Evolutionary conservation across 176 grass and related monocot genomes (phyloP), one percentile per base, ranked within the genome.

Genomic region (Tillandsia fasciculata): DNA sequence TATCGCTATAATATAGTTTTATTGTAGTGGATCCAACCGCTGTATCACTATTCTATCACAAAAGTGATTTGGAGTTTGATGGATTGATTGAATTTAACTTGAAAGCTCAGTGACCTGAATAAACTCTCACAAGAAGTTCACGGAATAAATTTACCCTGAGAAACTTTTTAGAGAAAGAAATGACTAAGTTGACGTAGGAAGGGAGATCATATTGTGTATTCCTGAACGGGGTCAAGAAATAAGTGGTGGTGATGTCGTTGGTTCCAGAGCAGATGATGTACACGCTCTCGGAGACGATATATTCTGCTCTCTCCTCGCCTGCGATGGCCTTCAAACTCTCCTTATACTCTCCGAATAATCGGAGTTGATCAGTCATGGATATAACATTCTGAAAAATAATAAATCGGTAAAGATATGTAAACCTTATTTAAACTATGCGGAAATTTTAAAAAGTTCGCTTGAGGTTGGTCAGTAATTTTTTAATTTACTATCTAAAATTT

Each of bases 241-340:
- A 94, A 29, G 90, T 93, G 64, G 86, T 91, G 6, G 88, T 86
- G 10, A 96, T 72, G 70, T 96, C 92, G 73, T 96, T 83, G 66
- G 82, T 91, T 48, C 88, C 88, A 1, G 88, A 78, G 15, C 68
- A 68, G 9, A 85, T 48, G 8, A 70, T 18, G 23, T 58, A 85
- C 29, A 85, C 1, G 63, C 67, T 75, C 4, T 72, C 9, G 0
- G 66, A 27, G 20, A 76, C 51, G 26, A 80, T 71, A 9, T 52
- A 48, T 26, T 59, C 48, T 0, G 72, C 77, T 74, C 57, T 67
- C 23, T 63, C 42, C 26, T 66, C 72, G 1, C 83, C 83, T 10
- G 78, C 20, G 48, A 85, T 80, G 52, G 24, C 12, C 23, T 49
- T 68, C 51, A 85, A 29, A 72, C 26, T 76, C 67, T 53, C 22